phyloP scores from a whole-genome alignment of 257 asterid genomes.

The Penstemon davidsonii region DNA sequence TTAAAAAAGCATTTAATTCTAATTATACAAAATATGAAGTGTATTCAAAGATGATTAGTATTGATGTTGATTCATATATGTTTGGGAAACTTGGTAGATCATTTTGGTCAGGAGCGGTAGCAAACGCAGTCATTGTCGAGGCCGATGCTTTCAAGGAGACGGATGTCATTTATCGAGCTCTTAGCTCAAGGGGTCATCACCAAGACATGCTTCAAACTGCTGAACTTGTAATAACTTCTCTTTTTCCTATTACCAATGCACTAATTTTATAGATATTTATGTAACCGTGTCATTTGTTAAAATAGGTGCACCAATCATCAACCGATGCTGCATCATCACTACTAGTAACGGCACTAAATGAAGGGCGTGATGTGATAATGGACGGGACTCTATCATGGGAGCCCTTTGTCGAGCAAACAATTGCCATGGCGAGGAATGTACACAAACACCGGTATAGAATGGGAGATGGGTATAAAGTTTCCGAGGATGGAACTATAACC shows the following conservation, averaged over 20 bases:
- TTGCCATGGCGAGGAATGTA: constrained; percentile 82
- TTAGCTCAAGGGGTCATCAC: constrained; percentile 82
- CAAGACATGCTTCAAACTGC: constrained; percentile 97
- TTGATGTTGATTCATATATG: background rate
- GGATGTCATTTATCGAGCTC: constrained; percentile 80
- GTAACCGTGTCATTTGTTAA: background rate
- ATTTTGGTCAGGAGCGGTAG: constrained; percentile 78
- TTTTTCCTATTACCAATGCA: too few relatives aligned
- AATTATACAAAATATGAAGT: background rate
- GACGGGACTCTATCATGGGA: constrained; percentile 96
- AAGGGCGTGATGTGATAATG: constrained; percentile 97
- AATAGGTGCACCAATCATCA: constrained; percentile 89
- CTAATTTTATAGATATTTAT: background rate
- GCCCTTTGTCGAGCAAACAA: constrained; percentile 91
- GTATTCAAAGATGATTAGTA: too few relatives aligned
- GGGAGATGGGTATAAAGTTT: constrained; percentile 87
- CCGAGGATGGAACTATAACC: constrained; percentile 64
- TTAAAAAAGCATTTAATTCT: background rate
- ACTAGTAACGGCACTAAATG: constrained; percentile 83
- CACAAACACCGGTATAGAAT: constrained; percentile 71
- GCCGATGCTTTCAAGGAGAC: constrained; percentile 98
- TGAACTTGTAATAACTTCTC: constrained; percentile 44
- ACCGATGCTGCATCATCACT: constrained; percentile 96
- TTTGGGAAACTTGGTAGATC: constrained; percentile 42
- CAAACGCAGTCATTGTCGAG: constrained; percentile 83